Evolutionary conservation across 2,329 filamentous ascomycete genomes (phyloP), one percentile per base, ranked within the genome.

Genomic region (Colletotrichum spinosum): DNA sequence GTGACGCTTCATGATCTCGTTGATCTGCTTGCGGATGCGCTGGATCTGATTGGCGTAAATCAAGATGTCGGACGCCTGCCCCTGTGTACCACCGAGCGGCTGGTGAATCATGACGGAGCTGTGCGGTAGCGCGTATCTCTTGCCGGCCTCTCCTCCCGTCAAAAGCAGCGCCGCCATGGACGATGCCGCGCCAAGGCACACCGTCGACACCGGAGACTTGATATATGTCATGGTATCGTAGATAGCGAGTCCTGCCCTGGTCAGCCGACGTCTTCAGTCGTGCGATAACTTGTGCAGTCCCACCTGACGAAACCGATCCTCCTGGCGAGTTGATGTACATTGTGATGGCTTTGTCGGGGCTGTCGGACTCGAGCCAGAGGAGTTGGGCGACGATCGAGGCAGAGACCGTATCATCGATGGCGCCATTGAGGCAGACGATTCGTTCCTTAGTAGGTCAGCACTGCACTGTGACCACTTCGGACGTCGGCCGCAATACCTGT

Each of bases 151-250:
- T 17, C 97, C 96, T 51, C 95, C 96, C 52, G 92, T 91, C 1
- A 99, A 87, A 1, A 99, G 83, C 33, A 99, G 84, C 1, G 91
- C 93, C 6, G 94, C 96, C 96, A 99, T 99, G 3, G 92, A 96
- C 1, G 96, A 95, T 0, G 97, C 96, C 73, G 97, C 93, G 8
- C 96, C 96, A 48, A 99, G 88, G 74, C 96, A 98, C 37, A 99
- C 96, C 0, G 96, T 99, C 48, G 92, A 95, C 0, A 99, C 94
- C 1, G 95, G 93, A 3, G 92, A 92, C 67, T 91, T 90, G 75
- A 99, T 98, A 78, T 99, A 99, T 71, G 91, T 90, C 95, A 99
- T 98, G 11, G 96, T 99, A 77, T 99, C 96, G 84, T 99, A 99
- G 73, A 99, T 98, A 34, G 96, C 94, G 66, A 92, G 84, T 13